Base-by-base conservation (phyloP, 345 rosid species). In the Dipteronia sinensis region DNA sequence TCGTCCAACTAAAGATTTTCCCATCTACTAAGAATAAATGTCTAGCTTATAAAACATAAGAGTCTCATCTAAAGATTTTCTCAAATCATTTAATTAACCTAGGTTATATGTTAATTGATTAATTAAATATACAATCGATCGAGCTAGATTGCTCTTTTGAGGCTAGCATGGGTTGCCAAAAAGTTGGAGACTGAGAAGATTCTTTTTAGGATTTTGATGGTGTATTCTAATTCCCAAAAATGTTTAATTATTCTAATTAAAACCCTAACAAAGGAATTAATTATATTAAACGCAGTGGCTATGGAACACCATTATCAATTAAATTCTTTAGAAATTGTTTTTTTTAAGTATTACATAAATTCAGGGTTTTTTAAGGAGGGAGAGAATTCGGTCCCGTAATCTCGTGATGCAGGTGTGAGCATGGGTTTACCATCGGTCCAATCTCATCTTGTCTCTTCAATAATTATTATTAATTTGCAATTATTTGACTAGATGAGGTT, bases 111-210 rank as follows among this genome's bases (percentile, higher is more conserved):
- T n/a, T 38, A 69, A 49, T 10, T 53, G 49, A 22, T n/a, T 38
- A 69, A 49, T 10, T 53, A 69, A 22, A 49, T 9, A 7, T 46
- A 10, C 49, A 2, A n/a, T n/a, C 2, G 64, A 59, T 59, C 10
- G n/a, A 59, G 10, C 10, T 59, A 59, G 22, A n/a, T 3, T 58
- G 22, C 44, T 25, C 6, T 15, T 59, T 61, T 72, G 34, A 72
- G 56, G 69, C 4, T 61, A 51, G 38, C 51, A 47, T 42, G 74
- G 55, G 79, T 83, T 88, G 83, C 87, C 38, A 84, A 72, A 84
- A 81, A 68, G 85, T 80, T 74, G 86, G 89, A 80, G 86, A 71
- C 67, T 31, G 72, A 76, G 82, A 84, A 78, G 81, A 80, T 82
- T 77, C 81, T 80, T 9, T 73, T 29, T 29, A 59, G 75, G 77